Evolutionary conservation across 2,329 filamentous ascomycete species (phyloP).

Genomic region (Fusarium staphyleae): DNA sequence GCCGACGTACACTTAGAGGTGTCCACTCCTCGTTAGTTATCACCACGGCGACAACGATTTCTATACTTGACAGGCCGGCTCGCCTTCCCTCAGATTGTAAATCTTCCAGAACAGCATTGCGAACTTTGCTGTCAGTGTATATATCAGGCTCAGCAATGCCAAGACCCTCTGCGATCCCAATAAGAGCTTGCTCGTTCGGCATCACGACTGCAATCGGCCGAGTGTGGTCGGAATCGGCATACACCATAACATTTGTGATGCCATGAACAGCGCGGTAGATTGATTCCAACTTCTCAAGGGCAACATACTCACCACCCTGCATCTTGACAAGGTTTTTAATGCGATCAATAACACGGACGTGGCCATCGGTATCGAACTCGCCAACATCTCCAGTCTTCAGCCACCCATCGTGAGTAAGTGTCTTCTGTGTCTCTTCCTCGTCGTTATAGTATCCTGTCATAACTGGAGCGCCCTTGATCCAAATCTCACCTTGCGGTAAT

Average conservation of each 20-base stretch:
- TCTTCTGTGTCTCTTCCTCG: conserved; percentile 79
- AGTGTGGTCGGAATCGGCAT: conserved; percentile 75
- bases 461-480: conserved; percentile 79
- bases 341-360: conserved; percentile 87
- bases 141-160: conserved; percentile 73
- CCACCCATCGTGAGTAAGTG: conserved; percentile 85
- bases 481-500: conserved; percentile 89
- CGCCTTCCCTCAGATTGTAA: conserved; percentile 68
- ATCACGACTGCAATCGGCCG: conserved; percentile 84
- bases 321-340: conserved; percentile 99
- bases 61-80: conserved; percentile 72
- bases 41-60: conserved; percentile 78
- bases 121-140: conserved; percentile 70
- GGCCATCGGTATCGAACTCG: conserved; percentile 80
- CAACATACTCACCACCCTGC: conserved; percentile 93
- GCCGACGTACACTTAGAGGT: conserved; percentile 72
- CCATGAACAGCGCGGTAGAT: conserved; percentile 80
- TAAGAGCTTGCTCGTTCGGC: conserved; percentile 67
- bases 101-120: conserved; percentile 67
- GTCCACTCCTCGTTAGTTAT: conserved; percentile 88
- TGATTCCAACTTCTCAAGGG: conserved; percentile 94
- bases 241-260: conserved; percentile 85
- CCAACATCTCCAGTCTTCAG: conserved; percentile 97
- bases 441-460: conserved; percentile 83
- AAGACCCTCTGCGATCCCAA: conserved; percentile 61